A percentile compares a stretch with the other conserved stretches of the same genome.
These are phyloP conservation scores for Monascus purpureus DNA, from an alignment of 495 filamentous ascomycete species.

Conservation along the genomic window DNA sequence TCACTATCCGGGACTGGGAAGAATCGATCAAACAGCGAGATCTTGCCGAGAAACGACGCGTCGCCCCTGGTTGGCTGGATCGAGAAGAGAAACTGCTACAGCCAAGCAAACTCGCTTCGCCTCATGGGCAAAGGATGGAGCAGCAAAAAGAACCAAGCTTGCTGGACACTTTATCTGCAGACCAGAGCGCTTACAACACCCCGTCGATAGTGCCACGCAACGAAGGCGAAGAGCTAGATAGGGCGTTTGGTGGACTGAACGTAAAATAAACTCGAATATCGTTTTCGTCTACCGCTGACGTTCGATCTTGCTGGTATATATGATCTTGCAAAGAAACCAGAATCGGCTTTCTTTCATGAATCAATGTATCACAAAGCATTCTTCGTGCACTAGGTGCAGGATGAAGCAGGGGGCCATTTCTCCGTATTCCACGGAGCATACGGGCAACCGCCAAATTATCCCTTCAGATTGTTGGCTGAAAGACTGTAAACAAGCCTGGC, in stretches of 20 bases:
- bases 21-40: conserved; percentile 58
- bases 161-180: conserved; percentile 30
- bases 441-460: no score
- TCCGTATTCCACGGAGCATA: no score
- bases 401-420: no score
- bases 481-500: no score
- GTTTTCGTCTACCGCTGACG: neutral
- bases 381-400: no score
- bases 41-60: conserved; percentile 76
- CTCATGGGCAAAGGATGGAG: conserved; percentile 3
- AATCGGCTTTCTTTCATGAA: no score
- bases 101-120: conserved; percentile 30
- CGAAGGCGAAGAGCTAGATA: conserved; percentile 72
- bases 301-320: neutral
- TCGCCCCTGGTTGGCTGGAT: conserved; percentile 92
- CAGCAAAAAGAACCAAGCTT: conserved; percentile 24
- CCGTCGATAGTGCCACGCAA: conserved; percentile 36
- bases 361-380: no score
- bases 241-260: conserved; percentile 66
- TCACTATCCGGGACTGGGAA: conserved; percentile 55
- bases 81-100: conserved; percentile 72
- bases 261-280: conserved; percentile 21
- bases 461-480: no score
- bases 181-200: conserved; percentile 21
- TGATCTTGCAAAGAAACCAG: neutral